Conservation (phyloP, 2,329 filamentous ascomycete genomes). For the Harringtonia lauricola region DNA sequence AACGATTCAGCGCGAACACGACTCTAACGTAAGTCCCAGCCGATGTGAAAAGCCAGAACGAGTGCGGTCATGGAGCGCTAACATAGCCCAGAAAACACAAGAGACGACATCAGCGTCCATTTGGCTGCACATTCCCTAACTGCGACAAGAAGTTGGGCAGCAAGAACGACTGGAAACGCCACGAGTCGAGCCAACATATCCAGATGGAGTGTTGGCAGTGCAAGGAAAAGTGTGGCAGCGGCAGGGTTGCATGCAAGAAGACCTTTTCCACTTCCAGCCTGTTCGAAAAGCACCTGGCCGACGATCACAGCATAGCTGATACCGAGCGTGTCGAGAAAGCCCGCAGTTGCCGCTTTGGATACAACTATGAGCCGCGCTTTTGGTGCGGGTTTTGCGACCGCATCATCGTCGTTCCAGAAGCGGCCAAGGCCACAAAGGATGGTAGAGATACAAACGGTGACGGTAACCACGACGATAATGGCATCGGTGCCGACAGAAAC, state of each 20-base stretch:
- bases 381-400: slow-evolving; percentile 79
- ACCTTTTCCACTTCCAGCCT: slow-evolving; percentile 36
- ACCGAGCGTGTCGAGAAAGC: slow-evolving; percentile 29
- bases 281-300: slow-evolving; percentile 50
- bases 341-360: slow-evolving; percentile 47
- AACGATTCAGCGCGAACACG: too few species aligned
- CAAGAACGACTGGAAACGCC: slow-evolving; percentile 90
- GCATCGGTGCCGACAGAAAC: neutral
- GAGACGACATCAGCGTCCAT: slow-evolving; percentile 72
- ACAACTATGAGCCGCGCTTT: slow-evolving; percentile 53
- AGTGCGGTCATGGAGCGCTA: too few species aligned
- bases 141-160: slow-evolving; percentile 63
- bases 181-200: slow-evolving; percentile 72
- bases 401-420: slow-evolving; percentile 30
- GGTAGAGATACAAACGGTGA: neutral
- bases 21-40: too few species aligned
- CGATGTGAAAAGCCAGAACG: too few species aligned
- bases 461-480: neutral
- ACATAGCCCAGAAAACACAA: slow-evolving; percentile 57
- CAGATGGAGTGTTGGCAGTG: slow-evolving; percentile 59
- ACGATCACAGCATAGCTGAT: slow-evolving; percentile 30
- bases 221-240: slow-evolving; percentile 21
- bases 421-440: slow-evolving; percentile 15
- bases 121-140: slow-evolving; percentile 60
- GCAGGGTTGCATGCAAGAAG: slow-evolving; percentile 1